Conservation (phyloP, 2,329 filamentous ascomycete genomes). For the Blumeria hordei region DNA sequence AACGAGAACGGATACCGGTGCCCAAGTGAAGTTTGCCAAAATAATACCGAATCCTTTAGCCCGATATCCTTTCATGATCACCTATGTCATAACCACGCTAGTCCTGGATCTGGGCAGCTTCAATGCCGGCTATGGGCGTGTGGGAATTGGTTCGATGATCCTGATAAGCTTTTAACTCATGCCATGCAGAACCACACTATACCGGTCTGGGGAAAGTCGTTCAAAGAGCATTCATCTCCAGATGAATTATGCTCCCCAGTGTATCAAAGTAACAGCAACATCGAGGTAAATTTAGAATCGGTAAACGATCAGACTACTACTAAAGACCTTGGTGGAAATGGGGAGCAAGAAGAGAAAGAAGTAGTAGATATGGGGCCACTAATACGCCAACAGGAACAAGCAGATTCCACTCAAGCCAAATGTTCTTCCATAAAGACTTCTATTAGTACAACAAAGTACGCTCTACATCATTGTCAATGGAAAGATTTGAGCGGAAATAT, state of each 20-base stretch:
- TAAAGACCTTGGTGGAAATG: neutral
- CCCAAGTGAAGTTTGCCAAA: slow-evolving; percentile 10
- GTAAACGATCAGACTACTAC: neutral
- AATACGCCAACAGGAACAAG: neutral
- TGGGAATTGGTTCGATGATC: slow-evolving; percentile 8
- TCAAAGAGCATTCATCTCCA: neutral
- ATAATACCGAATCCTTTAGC: slow-evolving; percentile 7
- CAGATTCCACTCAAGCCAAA: neutral
- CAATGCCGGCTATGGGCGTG: slow-evolving; percentile 11
- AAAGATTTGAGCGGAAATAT: slow-evolving; percentile 1
- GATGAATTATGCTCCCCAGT: neutral
- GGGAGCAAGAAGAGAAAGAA: neutral
- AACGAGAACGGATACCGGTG: slow-evolving; percentile 8
- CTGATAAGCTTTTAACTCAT: slow-evolving; percentile 9
- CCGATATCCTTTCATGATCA: slow-evolving; percentile 12
- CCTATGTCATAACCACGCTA: slow-evolving; percentile 12
- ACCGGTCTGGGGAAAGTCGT: slow-evolving; percentile 1
- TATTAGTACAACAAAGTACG: neutral
- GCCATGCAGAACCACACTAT: slow-evolving; percentile 9
- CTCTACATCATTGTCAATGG: slow-evolving; percentile 12
- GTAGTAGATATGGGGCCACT: neutral
- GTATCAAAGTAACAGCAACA: neutral
- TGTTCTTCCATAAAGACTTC: neutral
- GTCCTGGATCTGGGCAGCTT: slow-evolving; percentile 9
- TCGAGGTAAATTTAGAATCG: neutral